A percentile compares a stretch with the other conserved stretches of the same genome.
Evolutionary conservation across 805 yeast species (phyloP).

Genomic region (Metschnikowia shivogae): DNA sequence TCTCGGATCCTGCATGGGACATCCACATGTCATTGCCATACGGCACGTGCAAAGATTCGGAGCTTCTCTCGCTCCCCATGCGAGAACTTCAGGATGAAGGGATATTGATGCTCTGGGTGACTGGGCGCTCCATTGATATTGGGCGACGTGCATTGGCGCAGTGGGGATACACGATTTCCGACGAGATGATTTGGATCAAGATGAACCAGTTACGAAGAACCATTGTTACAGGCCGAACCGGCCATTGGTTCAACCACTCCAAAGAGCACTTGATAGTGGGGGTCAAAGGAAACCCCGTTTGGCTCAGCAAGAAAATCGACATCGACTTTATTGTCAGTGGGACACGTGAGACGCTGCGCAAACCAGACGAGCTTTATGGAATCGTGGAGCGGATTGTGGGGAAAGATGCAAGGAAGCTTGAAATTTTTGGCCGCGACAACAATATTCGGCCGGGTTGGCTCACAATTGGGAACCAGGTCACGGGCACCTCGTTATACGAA

Average conservation of each 20-base stretch:
- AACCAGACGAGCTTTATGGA: slow-evolving; percentile 86
- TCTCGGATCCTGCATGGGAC: slow-evolving; percentile 97
- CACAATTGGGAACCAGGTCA: slow-evolving; percentile 76
- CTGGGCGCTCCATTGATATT: slow-evolving; percentile 87
- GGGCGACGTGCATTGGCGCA: slow-evolving; percentile 71
- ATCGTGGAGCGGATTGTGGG: slow-evolving; percentile 85
- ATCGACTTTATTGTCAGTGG: slow-evolving; percentile 74
- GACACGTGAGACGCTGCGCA: slow-evolving; percentile 84
- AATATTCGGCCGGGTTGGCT: slow-evolving; percentile 90
- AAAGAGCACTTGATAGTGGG: slow-evolving; percentile 90
- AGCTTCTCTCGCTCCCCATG: slow-evolving; percentile 62
- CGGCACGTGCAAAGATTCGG: slow-evolving; percentile 75
- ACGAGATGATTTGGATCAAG: slow-evolving; percentile 88
- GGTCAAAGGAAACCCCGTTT: slow-evolving; percentile 69
- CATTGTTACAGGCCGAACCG: slow-evolving; percentile 92
- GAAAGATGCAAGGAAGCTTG: slow-evolving; percentile 68
- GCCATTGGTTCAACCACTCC: slow-evolving; percentile 95
- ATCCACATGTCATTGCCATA: slow-evolving; percentile 85
- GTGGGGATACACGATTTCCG: slow-evolving; percentile 80
- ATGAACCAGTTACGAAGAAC: slow-evolving; percentile 84
- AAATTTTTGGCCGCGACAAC: slow-evolving; percentile 84
- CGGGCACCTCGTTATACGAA: slow-evolving; percentile 56
- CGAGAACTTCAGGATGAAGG: slow-evolving; percentile 78
- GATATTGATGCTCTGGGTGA: slow-evolving; percentile 82
- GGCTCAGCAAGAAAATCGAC: slow-evolving; percentile 67